These are phyloP conservation scores for Annulohypoxylon truncatum DNA, from an alignment of 2,329 filamentous ascomycete species.

Conservation along the genomic window DNA sequence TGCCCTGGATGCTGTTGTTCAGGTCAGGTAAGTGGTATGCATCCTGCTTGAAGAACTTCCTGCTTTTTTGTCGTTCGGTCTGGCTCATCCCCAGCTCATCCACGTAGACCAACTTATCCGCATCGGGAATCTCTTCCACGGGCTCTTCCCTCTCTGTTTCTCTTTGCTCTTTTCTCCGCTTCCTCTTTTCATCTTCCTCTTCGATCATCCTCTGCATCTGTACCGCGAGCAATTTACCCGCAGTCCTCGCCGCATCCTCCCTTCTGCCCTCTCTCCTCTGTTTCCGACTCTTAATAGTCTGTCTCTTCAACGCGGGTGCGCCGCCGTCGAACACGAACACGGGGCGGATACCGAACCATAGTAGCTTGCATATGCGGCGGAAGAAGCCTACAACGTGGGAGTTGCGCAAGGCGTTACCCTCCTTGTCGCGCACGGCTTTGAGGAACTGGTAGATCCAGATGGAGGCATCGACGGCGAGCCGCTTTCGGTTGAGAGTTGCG, in stretches of 20 bases:
- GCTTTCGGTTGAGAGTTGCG: conserved; percentile 94
- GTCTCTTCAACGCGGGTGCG: conserved; percentile 88
- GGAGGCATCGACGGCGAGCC: conserved; percentile 95
- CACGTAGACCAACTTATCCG: conserved; percentile 82
- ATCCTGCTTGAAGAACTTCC: conserved; percentile 90
- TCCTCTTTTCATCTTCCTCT: conserved; percentile 79
- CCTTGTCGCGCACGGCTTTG: conserved; percentile 98
- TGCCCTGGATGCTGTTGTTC: conserved; percentile 79
- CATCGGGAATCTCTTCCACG: conserved; percentile 75
- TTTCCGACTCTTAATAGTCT: conserved; percentile 86
- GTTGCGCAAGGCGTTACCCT: conserved; percentile 95
- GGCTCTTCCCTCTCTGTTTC: conserved; percentile 59
- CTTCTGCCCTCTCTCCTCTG: conserved; percentile 84
- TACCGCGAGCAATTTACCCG: conserved; percentile 88
- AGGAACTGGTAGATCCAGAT: conserved; percentile 99
- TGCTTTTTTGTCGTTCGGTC: conserved; percentile 77
- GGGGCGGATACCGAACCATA: conserved; percentile 95
- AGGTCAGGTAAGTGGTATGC: conserved; percentile 94
- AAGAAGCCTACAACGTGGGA: conserved; percentile 98
- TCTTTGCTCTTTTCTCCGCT: conserved; percentile 57
- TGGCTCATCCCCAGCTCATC: conserved; percentile 88
- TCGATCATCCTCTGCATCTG: conserved; percentile 94
- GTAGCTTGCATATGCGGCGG: conserved; percentile 94
- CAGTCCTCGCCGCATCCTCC: conserved; percentile 92
- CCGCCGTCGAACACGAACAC: conserved; percentile 99